These are phyloP conservation scores for Mycena alexandri DNA, from an alignment of 768 basidiomycete genomes.

Conservation along the genomic window DNA sequence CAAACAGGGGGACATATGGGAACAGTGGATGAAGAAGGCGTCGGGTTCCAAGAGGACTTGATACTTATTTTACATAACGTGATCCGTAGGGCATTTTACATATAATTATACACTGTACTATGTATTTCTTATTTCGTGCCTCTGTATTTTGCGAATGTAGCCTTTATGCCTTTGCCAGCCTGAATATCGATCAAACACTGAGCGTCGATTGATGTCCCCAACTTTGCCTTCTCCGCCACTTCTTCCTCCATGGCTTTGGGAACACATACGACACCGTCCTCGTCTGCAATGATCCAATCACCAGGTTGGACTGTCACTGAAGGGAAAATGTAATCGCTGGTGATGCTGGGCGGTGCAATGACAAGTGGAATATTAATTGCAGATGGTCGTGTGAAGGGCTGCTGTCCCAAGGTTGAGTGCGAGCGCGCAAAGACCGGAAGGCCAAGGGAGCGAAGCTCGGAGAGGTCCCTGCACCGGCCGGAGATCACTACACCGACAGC, in stretches of 20 bases:
- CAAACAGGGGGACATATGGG: conserved; percentile 30
- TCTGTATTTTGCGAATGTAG: conserved; percentile 83
- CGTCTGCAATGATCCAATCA: conserved; percentile 89
- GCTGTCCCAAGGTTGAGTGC: conserved; percentile 88
- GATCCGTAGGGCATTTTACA: conserved; percentile 9
- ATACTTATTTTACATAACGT: background rate
- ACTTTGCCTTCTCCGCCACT: conserved; percentile 70
- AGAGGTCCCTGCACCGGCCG: conserved; percentile 87
- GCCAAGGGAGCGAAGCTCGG: conserved; percentile 74
- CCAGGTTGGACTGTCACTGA: conserved; percentile 74
- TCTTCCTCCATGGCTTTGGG: conserved; percentile 64
- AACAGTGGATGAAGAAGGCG: conserved; percentile 30
- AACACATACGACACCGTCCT: conserved; percentile 90
- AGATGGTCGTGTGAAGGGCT: conserved; percentile 85
- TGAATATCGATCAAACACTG: conserved; percentile 81
- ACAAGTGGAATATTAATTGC: conserved; percentile 76
- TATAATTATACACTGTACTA: conserved; percentile 13
- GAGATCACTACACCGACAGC: conserved; percentile 85
- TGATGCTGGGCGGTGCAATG: conserved; percentile 57
- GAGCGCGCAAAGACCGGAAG: conserved; percentile 90
- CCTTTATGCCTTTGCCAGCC: conserved; percentile 79
- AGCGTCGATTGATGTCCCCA: conserved; percentile 75
- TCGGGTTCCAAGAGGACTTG: conserved; percentile 26
- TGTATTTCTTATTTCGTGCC: conserved; percentile 56
- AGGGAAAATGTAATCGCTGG: conserved; percentile 61